A percentile compares a stretch with the other conserved stretches of the same genome.
Evolutionary conservation across 2,329 filamentous ascomycete genomes (phyloP).

Genomic region (Nothomitra cinnamomea): DNA sequence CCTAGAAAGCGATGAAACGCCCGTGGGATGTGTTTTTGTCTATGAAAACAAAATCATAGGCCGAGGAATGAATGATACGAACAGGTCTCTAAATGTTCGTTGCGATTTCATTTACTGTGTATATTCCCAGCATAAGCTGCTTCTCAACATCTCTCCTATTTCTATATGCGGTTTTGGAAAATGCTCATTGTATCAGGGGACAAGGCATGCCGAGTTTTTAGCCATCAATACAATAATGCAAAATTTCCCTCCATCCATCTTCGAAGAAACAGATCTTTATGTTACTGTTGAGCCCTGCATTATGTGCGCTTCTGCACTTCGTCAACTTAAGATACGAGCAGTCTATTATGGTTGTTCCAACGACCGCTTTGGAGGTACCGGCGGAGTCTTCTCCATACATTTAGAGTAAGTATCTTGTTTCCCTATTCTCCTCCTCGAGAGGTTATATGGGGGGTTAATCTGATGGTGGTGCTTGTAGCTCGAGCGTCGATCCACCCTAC

Average conservation of each 20-base stretch:
- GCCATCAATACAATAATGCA: slow-evolving; percentile 53
- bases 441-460: slow-evolving; percentile 5
- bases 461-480: slow-evolving; percentile 33
- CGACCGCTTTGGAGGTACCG: slow-evolving; percentile 92
- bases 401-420: slow-evolving; percentile 31
- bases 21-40: slow-evolving; percentile 90
- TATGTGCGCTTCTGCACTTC: slow-evolving; percentile 89
- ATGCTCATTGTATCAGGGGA: slow-evolving; percentile 43
- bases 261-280: slow-evolving; percentile 67
- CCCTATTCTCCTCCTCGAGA: slow-evolving; percentile 16
- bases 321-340: slow-evolving; percentile 71
- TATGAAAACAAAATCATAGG: slow-evolving; percentile 65
- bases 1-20: slow-evolving; percentile 74
- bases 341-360: slow-evolving; percentile 95
- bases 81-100: slow-evolving; percentile 54
- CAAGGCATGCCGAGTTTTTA: slow-evolving; percentile 88
- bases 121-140: neutral
- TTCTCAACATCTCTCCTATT: neutral
- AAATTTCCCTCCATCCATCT: slow-evolving; percentile 46
- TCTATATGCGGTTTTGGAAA: slow-evolving; percentile 1
- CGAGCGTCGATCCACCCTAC: slow-evolving; percentile 61
- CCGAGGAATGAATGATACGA: slow-evolving; percentile 92
- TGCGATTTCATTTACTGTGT: neutral
- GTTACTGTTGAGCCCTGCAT: slow-evolving; percentile 97
- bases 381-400: slow-evolving; percentile 81